Conservation (phyloP, 208 protist species). For the Trichomonas gallinae region DNA sequence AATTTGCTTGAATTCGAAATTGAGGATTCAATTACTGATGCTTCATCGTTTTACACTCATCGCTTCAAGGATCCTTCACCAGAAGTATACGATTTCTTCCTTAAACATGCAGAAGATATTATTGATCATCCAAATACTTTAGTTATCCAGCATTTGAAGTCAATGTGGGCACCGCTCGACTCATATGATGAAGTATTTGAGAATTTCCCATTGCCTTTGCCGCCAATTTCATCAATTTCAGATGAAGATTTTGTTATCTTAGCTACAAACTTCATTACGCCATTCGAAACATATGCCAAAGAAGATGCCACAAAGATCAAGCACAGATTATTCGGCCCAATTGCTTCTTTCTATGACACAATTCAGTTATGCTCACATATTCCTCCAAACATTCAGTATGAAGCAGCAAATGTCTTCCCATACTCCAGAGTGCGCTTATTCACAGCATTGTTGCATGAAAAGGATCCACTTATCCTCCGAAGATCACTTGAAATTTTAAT, state of each 20-base stretch:
- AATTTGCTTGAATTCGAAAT: neutral
- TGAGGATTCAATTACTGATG: neutral
- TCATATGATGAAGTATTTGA: neutral
- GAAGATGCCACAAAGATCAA: neutral
- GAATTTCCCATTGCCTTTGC: neutral
- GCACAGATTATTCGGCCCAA: neutral
- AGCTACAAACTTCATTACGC: neutral
- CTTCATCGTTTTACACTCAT: neutral
- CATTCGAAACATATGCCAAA: neutral
- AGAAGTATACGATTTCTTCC: neutral
- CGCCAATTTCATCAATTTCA: neutral
- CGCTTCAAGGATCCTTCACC: neutral
- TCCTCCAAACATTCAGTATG: neutral
- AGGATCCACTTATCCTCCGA: neutral
- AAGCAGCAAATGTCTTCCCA: neutral
- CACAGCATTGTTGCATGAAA: neutral
- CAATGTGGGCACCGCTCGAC: neutral
- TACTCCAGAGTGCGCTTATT: neutral
- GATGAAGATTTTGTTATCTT: neutral
- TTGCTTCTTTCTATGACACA: neutral
- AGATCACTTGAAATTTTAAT: neutral
- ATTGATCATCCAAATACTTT: neutral
- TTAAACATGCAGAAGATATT: neutral
- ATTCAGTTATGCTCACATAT: neutral
- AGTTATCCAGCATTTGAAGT: neutral